Evolutionary conservation across 345 rosid species (phyloP).

Genomic region (Syzygium aromaticum): DNA sequence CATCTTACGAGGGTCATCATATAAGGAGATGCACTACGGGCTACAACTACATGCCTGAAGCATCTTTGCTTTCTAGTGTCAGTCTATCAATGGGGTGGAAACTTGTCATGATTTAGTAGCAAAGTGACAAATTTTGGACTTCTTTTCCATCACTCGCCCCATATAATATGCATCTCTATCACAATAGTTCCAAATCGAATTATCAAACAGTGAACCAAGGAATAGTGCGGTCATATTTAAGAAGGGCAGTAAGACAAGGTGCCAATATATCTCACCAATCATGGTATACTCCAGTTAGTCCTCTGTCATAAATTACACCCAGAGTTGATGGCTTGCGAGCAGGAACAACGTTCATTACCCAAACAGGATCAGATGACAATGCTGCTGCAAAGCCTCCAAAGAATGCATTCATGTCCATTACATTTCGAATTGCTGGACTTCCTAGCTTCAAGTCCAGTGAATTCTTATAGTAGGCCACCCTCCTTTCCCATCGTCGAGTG

Average conservation of each 20-base stretch:
- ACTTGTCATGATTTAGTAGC: neutral
- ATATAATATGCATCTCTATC: neutral
- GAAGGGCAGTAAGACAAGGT: neutral
- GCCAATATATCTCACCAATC: slow-evolving; percentile 10
- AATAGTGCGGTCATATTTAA: neutral
- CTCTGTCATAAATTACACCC: slow-evolving; percentile 72
- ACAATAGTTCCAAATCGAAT: neutral
- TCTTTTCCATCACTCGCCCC: neutral
- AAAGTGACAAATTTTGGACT: neutral
- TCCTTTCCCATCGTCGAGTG: slow-evolving; percentile 80
- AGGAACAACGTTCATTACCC: slow-evolving; percentile 97
- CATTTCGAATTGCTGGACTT: slow-evolving; percentile 64
- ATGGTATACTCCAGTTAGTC: slow-evolving; percentile 74
- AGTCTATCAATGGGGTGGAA: neutral
- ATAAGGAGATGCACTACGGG: neutral
- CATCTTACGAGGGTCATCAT: neutral
- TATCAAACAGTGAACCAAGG: neutral
- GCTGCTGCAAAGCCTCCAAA: slow-evolving; percentile 96
- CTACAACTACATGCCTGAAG: neutral
- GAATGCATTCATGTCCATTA: slow-evolving; percentile 96
- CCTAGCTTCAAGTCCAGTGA: slow-evolving; percentile 61
- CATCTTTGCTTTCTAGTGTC: neutral
- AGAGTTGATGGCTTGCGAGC: slow-evolving; percentile 73
- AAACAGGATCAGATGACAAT: slow-evolving; percentile 63
- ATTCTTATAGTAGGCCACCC: slow-evolving; percentile 75